Percentiles rank a stretch among this genome's conserved stretches.
These are phyloP conservation scores for Linnemannia zychae DNA, from an alignment of 192 early-diverging fungal genomes.

Conservation along the genomic window DNA sequence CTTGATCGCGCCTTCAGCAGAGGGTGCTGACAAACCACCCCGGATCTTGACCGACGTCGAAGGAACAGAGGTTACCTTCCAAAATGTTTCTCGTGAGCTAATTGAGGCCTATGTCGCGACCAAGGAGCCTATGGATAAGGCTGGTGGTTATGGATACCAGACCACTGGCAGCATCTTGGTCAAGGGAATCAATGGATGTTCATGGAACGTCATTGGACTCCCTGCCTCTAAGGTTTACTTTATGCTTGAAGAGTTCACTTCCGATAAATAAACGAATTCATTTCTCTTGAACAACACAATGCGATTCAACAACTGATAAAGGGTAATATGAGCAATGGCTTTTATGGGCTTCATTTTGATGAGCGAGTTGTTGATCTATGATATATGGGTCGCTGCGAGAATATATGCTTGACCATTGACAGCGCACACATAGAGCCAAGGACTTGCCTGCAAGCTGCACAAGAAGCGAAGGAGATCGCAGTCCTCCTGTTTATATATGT, in stretches of 20 bases:
- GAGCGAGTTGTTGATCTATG: neutral
- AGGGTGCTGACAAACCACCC: constrained; percentile 29
- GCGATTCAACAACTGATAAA: neutral
- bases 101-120: constrained; percentile 73
- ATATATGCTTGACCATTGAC: too few species aligned
- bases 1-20: constrained; percentile 58
- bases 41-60: constrained; percentile 63
- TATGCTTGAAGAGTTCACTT: constrained; percentile 43
- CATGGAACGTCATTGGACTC: constrained; percentile 85
- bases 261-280: neutral
- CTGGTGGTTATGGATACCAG: constrained; percentile 92
- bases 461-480: neutral
- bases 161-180: constrained; percentile 79
- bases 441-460: neutral
- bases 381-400: too few species aligned
- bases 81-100: constrained; percentile 68
- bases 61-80: constrained; percentile 77
- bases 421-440: neutral
- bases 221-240: constrained; percentile 50
- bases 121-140: constrained; percentile 77
- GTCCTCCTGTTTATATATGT: neutral
- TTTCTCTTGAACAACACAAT: neutral
- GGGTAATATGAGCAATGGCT: neutral
- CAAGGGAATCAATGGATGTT: constrained; percentile 82
- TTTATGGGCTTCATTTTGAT: neutral